phyloP scores from a whole-genome alignment of 2,329 filamentous ascomycete species.

The Sodiomyces alkalinus region DNA sequence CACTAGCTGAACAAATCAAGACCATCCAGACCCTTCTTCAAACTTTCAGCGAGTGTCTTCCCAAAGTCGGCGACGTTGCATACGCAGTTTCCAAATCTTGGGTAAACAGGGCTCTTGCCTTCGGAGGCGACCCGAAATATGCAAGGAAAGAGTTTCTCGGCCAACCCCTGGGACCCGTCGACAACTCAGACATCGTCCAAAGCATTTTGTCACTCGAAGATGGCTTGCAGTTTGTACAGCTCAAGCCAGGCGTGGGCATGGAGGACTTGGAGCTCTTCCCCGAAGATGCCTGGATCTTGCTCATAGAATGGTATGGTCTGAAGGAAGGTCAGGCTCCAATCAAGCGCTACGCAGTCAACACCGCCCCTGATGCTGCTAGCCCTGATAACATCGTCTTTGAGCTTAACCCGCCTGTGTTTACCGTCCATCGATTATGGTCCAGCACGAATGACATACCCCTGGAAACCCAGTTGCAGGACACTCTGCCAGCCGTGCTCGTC shows the following conservation, averaged over 20 bases:
- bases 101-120: conserved; percentile 57
- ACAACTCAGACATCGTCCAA: conserved; percentile 71
- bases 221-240: conserved; percentile 48
- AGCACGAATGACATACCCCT: conserved; percentile 39
- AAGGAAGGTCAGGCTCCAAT: conserved; percentile 56
- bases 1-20: conserved; percentile 48
- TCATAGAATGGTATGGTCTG: conserved; percentile 71
- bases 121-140: conserved; percentile 42
- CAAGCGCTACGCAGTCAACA: conserved; percentile 63
- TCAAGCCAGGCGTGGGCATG: conserved; percentile 53
- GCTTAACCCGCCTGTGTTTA: conserved; percentile 71
- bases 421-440: conserved; percentile 63
- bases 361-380: conserved; percentile 38
- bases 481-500: conserved; percentile 49
- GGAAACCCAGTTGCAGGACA: conserved; percentile 42
- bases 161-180: conserved; percentile 58
- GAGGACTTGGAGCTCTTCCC: conserved; percentile 68
- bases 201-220: conserved; percentile 33
- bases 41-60: conserved; percentile 32
- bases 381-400: conserved; percentile 63
- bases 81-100: conserved; percentile 69
- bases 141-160: conserved; percentile 44
- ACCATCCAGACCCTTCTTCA: conserved; percentile 49
- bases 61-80: conserved; percentile 58
- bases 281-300: conserved; percentile 63